Base-by-base conservation (phyloP, 371 early-diverging fungal species). In the Circinella umbellata region DNA sequence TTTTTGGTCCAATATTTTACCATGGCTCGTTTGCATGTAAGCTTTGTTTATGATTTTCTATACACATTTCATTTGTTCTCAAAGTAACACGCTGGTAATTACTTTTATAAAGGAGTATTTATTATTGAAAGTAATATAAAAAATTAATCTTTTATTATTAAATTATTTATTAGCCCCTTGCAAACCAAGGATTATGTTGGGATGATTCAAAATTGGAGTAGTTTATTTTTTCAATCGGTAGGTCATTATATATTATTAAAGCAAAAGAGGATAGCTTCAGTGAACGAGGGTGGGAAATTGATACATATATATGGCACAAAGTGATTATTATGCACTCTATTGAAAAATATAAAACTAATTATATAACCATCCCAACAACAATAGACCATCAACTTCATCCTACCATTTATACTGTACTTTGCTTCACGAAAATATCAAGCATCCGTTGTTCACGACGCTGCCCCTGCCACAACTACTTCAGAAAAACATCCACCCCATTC, bases 341-440 rank as follows among this genome's bases (percentile, higher is more conserved):
- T 27, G 27, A 27, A 2, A 27, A 27, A 0, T 27, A 27, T 27
- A 27, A 27, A 27, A 2, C 2, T 27, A 27, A 27, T 27, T 47
- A 11, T 47, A 9, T 47, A 47, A 47, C 47, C 3, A 15, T 11
- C 3, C 9, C 47, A 47, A 47, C 47, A 51, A 51, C 8, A 20
- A 37, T 87, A 92, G 67, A 86, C 89, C 4, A 88, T 92, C 36
- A 94, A 93, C 73, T 94, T 91, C 71, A 86, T 94, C 39, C 74
- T 93, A 34, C 94, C 94, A 4, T 81, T 94, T 38, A 64, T 91
- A 14, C 83, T 94, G 10, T 94, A 92, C 71, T 84, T 94, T 71
- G 80, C 82, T n/a, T 87, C 87, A 15, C 80, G 86, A 62, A 75
- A 70, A 51, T 80, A 83, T 54, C 65, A 70, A 39, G 82, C 80